Evolutionary conservation across 495 filamentous ascomycete species (phyloP), one percentile per base, ranked within the genome.

Genomic region (Aspergillus bertholletiae): DNA sequence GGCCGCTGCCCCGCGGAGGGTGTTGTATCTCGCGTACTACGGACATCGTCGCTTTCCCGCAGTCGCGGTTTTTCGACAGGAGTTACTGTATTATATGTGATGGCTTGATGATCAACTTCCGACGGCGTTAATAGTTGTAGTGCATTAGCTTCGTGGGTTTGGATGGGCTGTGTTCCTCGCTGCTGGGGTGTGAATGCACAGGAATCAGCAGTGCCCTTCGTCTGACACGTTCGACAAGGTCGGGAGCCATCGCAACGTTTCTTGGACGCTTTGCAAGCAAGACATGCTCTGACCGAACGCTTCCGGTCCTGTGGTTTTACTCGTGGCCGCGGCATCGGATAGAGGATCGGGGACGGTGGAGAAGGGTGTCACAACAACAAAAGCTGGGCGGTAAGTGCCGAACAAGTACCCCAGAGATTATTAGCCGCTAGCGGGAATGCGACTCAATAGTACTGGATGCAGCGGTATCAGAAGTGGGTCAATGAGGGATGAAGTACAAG

Each of bases 191-290:
- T 70, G 23, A 68, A 66, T 13, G 62, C 64, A 51, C 72, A 74
- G 13, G 58, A 53, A 22, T 67, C 65, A n/a, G 57, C 64, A 1
- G 62, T 63, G 3, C 68, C 68, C 27, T 62, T 70, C 23, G 58
- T 45, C 27, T 68, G 60, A 51, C 73, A 76, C 43, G 71, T 74
- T 3, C 62, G 51, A 48, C 73, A 76, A 7, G 73, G 73, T 46
- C 72, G 71, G 5, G 55, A 64, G 26, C 73, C 73, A 46, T 68
- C 74, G 48, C 73, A 76, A 48, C 72, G 65, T 56, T 72, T 74
- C 54, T 74, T 73, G 11, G 72, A 69, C 9, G 63, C 54, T 11
- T 70, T 64, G 54, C 72, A 74, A 5, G 69, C 55, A 6, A 66
- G 64, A 45, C 72, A 74, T 46, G 72, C 72, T 34, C 68, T 67